These are phyloP conservation scores for Jackrogersella multiformis DNA, from an alignment of 495 filamentous ascomycete genomes.

Conservation along the genomic window DNA sequence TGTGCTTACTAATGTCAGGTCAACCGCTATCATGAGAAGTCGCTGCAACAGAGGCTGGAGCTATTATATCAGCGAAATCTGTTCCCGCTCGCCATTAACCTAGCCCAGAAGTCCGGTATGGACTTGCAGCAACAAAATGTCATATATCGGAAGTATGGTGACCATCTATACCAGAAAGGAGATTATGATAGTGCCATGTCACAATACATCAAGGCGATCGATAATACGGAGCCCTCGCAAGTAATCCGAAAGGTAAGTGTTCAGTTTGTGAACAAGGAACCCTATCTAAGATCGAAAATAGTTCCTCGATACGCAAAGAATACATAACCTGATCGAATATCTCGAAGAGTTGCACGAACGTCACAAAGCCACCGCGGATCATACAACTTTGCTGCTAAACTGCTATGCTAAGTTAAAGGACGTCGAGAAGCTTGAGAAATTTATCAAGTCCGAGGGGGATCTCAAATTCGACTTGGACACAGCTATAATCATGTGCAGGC, in stretches of 20 bases:
- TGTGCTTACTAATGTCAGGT: slow-evolving; percentile 60
- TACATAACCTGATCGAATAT: slow-evolving; percentile 97
- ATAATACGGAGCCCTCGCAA: slow-evolving; percentile 92
- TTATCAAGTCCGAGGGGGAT: slow-evolving; percentile 94
- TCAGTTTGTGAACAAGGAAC: background rate
- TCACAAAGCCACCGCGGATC: slow-evolving; percentile 91
- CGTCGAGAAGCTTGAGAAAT: slow-evolving; percentile 91
- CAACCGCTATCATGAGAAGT: slow-evolving; percentile 91
- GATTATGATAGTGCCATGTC: slow-evolving; percentile 98
- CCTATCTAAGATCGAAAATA: slow-evolving; percentile 50
- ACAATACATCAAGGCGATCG: slow-evolving; percentile 95
- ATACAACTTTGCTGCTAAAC: slow-evolving; percentile 92
- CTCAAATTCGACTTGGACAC: slow-evolving; percentile 97
- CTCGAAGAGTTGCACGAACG: slow-evolving; percentile 96
- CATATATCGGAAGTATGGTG: slow-evolving; percentile 93
- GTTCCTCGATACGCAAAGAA: slow-evolving; percentile 94
- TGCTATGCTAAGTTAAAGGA: slow-evolving; percentile 98
- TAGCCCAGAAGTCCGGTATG: slow-evolving; percentile 87
- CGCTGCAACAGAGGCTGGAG: slow-evolving; percentile 88
- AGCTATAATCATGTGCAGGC: slow-evolving; percentile 96
- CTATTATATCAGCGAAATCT: slow-evolving; percentile 94
- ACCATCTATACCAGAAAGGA: slow-evolving; percentile 92
- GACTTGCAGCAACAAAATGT: slow-evolving; percentile 83
- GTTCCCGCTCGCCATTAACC: slow-evolving; percentile 88
- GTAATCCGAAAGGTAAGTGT: slow-evolving; percentile 82